Base-by-base conservation (phyloP, 805 yeast genomes). In the Kluyveromyces lactis region DNA sequence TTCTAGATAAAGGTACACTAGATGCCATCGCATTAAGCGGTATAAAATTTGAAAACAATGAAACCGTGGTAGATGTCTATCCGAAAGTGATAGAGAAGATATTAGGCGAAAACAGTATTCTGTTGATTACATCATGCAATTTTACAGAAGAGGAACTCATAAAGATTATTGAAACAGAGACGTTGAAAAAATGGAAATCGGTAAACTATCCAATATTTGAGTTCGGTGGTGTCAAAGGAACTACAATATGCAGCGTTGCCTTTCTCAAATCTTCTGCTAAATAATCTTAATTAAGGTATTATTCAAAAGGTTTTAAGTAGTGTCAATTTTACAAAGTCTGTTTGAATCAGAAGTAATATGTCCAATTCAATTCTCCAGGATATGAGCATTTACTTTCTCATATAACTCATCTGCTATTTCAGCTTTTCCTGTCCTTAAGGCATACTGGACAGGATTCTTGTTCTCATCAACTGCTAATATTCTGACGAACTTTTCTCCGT, bases 11-110 rank as follows among this genome's bases (percentile, higher is more conserved):
- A 58, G 99, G 99, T 7, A 92, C 99, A 0, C 64, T 92, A 17
- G 99, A 92, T 63, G 99, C 99, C 4, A 90, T 92, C 45, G 97
- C 96, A 0, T 69, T 92, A 33, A 85, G 86, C 57, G 81, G 81
- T 17, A 48, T 66, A 2, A 69, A 61, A 16, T 73, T 73, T 42
- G 69, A 62, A 7, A 63, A 62, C 10, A 69, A 66, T 6, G 64
- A 67, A 42, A 69, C 73, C 13, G 71, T 75, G 2, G 64, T 73
- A 42, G 77, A 80, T 19, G 64, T 75, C 12, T 90, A 92, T 52
- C 77, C 87, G 0, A 46, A 49, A 0, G 78, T 75, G 26, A 79
- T 86, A 16, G 65, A 67, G 33, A 69, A 71, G 40, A 49, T 85
- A 38, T 62, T 92, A 60, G 69, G 70, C 31, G 46, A 58, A 11